Evolutionary conservation across 2,329 filamentous ascomycete species (phyloP).

Genomic region (Davidsoniella virescens): DNA sequence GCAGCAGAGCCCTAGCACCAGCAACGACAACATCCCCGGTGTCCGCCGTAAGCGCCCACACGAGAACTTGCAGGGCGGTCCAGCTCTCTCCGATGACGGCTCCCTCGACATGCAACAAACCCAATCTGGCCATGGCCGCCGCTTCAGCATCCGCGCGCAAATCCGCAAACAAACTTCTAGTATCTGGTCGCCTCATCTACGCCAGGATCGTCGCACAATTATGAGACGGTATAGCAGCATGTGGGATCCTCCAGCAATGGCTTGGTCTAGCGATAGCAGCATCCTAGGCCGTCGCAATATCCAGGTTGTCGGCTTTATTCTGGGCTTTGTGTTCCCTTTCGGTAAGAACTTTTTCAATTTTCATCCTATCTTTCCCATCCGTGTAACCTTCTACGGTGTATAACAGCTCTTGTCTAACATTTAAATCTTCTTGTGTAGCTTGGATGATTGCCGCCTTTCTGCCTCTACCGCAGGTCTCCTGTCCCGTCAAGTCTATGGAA

Average conservation of each 20-base stretch:
- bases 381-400: background rate
- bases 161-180: conserved; percentile 35
- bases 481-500: conserved; percentile 32
- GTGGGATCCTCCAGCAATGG: conserved; percentile 59
- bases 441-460: conserved; percentile 70
- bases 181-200: conserved; percentile 60
- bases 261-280: conserved; percentile 44
- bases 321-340: conserved; percentile 65
- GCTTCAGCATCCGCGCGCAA: conserved; percentile 11
- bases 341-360: conserved; percentile 28
- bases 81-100: conserved; percentile 16
- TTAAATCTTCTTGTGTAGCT: conserved; percentile 26
- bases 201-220: conserved; percentile 42
- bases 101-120: background rate
- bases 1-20: conserved; percentile 31
- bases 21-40: conserved; percentile 29
- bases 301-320: conserved; percentile 57
- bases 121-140: conserved; percentile 1
- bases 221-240: conserved; percentile 22
- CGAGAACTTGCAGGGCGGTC: conserved; percentile 30
- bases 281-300: conserved; percentile 51
- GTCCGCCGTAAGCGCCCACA: conserved; percentile 20
- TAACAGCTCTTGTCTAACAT: background rate
- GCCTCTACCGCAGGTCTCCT: conserved; percentile 47
- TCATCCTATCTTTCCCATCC: conserved; percentile 12